Evolutionary conservation across 2,329 filamentous ascomycete species (phyloP).

Genomic region (Sphaerulina populicola): DNA sequence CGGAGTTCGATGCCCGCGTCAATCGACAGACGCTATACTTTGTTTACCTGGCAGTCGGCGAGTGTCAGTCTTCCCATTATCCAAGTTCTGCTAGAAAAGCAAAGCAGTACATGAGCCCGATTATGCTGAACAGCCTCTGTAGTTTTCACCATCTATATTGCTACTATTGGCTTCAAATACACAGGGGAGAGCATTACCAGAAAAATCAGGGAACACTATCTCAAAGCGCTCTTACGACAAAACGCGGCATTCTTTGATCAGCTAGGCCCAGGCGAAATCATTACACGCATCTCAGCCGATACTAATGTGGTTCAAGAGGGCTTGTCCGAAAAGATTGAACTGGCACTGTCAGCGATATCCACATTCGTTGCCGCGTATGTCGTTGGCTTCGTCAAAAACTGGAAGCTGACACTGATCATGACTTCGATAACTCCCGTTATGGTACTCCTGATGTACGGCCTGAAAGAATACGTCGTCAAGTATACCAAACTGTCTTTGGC

Average conservation of each 20-base stretch:
- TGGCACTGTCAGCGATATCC: conserved; percentile 66
- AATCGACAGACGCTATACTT: conserved; percentile 64
- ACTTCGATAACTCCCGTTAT: conserved; percentile 73
- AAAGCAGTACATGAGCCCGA: neutral
- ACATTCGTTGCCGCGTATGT: conserved; percentile 83
- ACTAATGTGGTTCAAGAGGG: conserved; percentile 90
- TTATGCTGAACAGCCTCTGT: neutral
- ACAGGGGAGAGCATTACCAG: conserved; percentile 42
- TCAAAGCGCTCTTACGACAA: conserved; percentile 73
- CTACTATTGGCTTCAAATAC: conserved; percentile 80
- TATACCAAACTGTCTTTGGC: conserved; percentile 70
- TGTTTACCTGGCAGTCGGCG: conserved; percentile 68
- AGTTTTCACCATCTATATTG: conserved; percentile 61
- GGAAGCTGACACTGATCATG: conserved; percentile 86
- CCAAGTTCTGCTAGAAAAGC: neutral
- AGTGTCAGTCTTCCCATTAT: conserved; percentile 40
- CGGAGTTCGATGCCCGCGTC: conserved; percentile 53
- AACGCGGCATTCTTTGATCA: conserved; percentile 94
- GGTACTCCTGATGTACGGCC: conserved; percentile 61
- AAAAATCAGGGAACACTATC: conserved; percentile 62
- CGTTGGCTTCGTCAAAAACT: conserved; percentile 82
- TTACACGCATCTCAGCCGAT: conserved; percentile 86
- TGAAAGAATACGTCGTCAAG: conserved; percentile 66
- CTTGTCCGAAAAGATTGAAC: conserved; percentile 77
- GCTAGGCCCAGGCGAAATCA: conserved; percentile 83